A percentile compares a stretch with the other conserved stretches of the same genome.
Evolutionary conservation across 352 stramenopile species (phyloP).

Genomic region (Phytophthora crassamura): DNA sequence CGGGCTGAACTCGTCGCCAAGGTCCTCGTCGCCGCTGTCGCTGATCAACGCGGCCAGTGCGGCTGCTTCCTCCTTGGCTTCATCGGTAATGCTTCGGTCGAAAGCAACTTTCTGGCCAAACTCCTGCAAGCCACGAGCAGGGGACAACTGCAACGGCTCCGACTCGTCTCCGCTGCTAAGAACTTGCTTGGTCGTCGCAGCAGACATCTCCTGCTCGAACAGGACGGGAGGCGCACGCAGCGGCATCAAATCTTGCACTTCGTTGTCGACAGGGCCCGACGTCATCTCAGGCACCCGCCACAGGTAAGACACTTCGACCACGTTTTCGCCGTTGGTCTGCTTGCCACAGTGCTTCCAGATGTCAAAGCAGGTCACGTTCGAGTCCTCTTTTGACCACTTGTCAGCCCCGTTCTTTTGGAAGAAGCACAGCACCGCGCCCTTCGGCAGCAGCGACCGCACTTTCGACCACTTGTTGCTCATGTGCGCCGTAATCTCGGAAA

Average conservation of each 20-base stretch:
- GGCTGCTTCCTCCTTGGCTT: conserved; percentile 18
- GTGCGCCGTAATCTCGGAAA: conserved; percentile 78
- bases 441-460: conserved; percentile 39
- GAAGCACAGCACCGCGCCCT: conserved; percentile 52
- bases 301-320: conserved; percentile 75
- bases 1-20: conserved; percentile 37
- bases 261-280: conserved; percentile 1
- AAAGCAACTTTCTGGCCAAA: conserved; percentile 56
- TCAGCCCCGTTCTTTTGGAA: conserved; percentile 55
- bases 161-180: conserved; percentile 31
- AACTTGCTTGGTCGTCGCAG: conserved; percentile 23
- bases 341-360: conserved; percentile 77
- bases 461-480: conserved; percentile 82
- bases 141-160: conserved; percentile 31
- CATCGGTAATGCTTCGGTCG: conserved; percentile 41
- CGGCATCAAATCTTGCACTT: conserved; percentile 26
- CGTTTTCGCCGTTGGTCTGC: conserved; percentile 65
- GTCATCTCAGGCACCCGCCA: conserved; percentile 41
- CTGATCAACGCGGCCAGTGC: conserved; percentile 28
- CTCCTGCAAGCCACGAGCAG: conserved; percentile 40
- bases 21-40: conserved; percentile 31
- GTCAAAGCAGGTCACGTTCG: conserved; percentile 69
- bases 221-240: conserved; percentile 29
- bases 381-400: conserved; percentile 53
- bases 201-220: conserved; percentile 32